Evolutionary conservation across 495 filamentous ascomycete species (phyloP).

Genomic region (Penicillium longicatenatum): DNA sequence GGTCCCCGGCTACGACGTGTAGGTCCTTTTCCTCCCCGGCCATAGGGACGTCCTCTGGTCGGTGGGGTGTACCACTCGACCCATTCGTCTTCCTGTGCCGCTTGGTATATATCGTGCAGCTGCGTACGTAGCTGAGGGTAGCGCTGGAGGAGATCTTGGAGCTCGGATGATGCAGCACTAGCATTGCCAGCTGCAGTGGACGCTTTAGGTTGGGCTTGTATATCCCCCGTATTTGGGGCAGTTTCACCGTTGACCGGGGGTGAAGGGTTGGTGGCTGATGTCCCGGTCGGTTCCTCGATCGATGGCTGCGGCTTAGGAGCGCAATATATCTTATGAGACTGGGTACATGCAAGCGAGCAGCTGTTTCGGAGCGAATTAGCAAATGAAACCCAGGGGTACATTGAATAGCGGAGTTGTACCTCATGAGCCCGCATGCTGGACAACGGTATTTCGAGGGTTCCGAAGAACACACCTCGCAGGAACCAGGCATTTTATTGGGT

Average conservation of each 20-base stretch:
- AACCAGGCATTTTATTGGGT: constrained; percentile 30
- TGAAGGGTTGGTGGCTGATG: constrained; percentile 12
- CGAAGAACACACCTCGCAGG: constrained; percentile 60
- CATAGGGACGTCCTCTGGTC: constrained; percentile 29
- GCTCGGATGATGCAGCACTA: constrained; percentile 40
- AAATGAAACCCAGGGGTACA: background rate
- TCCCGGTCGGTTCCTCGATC: constrained; percentile 34
- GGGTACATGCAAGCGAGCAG: constrained; percentile 70
- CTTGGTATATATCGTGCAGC: constrained; percentile 53
- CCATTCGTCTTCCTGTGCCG: constrained; percentile 52
- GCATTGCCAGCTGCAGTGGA: constrained; percentile 24
- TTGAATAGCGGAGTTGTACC: constrained; percentile 41
- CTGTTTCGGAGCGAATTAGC: constrained; percentile 38
- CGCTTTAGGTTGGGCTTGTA: background rate
- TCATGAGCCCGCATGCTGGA: constrained; percentile 60
- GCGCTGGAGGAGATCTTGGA: constrained; percentile 51
- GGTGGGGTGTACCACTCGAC: constrained; percentile 31
- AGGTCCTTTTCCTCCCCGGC: constrained; percentile 45
- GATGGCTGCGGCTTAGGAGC: constrained; percentile 36
- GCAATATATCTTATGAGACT: constrained; percentile 60
- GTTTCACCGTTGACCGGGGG: constrained; percentile 15
- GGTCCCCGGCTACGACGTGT: constrained; percentile 39
- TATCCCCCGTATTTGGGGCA: background rate
- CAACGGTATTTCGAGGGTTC: constrained; percentile 66
- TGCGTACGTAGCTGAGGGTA: constrained; percentile 54